Percentiles rank a stretch among this genome's conserved stretches.
phyloP scores from a whole-genome alignment of 1,284 basidiomycete genomes.

The Cryptococcus amylolentus region DNA sequence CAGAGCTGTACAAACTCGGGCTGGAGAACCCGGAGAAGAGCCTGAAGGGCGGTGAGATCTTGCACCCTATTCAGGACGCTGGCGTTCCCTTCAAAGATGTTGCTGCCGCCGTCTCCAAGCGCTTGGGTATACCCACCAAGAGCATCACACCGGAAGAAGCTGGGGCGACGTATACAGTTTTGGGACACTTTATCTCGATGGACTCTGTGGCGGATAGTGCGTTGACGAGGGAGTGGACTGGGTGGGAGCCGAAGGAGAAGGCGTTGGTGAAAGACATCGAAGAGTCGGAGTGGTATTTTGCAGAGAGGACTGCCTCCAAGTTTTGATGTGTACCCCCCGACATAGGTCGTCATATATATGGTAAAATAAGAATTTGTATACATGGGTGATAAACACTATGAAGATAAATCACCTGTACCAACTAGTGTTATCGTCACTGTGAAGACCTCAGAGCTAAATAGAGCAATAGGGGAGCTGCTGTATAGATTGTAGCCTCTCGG shows the following conservation, averaged over 20 bases:
- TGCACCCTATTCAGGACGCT: conserved; percentile 22
- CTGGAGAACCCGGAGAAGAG: conserved; percentile 15
- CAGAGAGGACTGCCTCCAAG: neutral
- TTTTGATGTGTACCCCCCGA: neutral
- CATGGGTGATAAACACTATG: too few species aligned
- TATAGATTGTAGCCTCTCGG: too few species aligned
- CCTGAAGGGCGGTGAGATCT: conserved; percentile 7
- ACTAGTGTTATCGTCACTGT: too few species aligned
- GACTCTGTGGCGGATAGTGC: neutral
- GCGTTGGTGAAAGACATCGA: conserved; percentile 12
- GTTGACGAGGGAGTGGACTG: conserved; percentile 6
- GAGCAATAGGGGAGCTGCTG: too few species aligned
- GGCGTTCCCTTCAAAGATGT: conserved; percentile 16
- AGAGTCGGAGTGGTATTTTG: conserved; percentile 5
- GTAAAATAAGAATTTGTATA: too few species aligned
- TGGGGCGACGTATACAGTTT: conserved; percentile 13
- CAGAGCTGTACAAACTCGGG: conserved; percentile 25
- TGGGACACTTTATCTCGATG: neutral
- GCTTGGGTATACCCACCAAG: conserved; percentile 12
- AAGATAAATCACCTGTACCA: too few species aligned
- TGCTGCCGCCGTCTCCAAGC: conserved; percentile 18
- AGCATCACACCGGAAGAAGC: conserved; percentile 14
- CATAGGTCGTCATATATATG: too few species aligned
- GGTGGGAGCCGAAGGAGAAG: conserved; percentile 14
- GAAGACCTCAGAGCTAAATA: too few species aligned